phyloP scores from a whole-genome alignment of 2,329 filamentous ascomycete genomes.

The Bertia moriformis region DNA sequence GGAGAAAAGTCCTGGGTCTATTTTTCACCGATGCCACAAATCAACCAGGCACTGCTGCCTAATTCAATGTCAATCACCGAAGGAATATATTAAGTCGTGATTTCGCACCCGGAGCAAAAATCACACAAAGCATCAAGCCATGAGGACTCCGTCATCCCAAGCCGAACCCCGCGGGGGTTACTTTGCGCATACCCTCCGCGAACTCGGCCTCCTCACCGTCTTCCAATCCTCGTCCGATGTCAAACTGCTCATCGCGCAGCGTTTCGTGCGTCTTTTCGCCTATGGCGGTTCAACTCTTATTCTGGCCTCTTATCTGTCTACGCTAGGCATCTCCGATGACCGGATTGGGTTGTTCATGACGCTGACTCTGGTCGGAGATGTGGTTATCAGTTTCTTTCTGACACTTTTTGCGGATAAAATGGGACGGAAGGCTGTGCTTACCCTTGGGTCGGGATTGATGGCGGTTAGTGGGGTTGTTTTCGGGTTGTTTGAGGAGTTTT shows the following conservation, averaged over 20 bases:
- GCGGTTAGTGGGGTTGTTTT: constrained; percentile 38
- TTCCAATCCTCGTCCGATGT: constrained; percentile 27
- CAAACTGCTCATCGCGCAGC: constrained; percentile 40
- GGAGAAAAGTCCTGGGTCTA: too few species aligned
- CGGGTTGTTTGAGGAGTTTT: constrained; percentile 34
- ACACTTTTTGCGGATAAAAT: constrained; percentile 42
- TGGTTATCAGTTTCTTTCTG: constrained; percentile 40
- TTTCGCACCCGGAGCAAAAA: too few species aligned
- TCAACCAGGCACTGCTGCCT: too few species aligned
- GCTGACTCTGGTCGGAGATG: constrained; percentile 44
- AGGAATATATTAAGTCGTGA: too few species aligned
- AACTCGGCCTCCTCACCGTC: constrained; percentile 29
- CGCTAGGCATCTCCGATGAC: constrained; percentile 30
- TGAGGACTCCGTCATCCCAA: too few species aligned
- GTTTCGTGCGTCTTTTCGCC: constrained; percentile 47
- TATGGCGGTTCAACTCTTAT: constrained; percentile 45
- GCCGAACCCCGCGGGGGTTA: too few species aligned
- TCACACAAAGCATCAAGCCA: too few species aligned
- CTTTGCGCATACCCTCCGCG: constrained; percentile 16
- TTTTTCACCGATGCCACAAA: too few species aligned
- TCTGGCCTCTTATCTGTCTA: constrained; percentile 37
- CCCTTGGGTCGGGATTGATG: constrained; percentile 39
- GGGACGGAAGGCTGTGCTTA: constrained; percentile 37
- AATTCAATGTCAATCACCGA: too few species aligned
- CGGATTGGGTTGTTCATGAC: constrained; percentile 52